Base-by-base conservation (phyloP, 2,329 filamentous ascomycete species). In the Colletotrichum sp. region DNA sequence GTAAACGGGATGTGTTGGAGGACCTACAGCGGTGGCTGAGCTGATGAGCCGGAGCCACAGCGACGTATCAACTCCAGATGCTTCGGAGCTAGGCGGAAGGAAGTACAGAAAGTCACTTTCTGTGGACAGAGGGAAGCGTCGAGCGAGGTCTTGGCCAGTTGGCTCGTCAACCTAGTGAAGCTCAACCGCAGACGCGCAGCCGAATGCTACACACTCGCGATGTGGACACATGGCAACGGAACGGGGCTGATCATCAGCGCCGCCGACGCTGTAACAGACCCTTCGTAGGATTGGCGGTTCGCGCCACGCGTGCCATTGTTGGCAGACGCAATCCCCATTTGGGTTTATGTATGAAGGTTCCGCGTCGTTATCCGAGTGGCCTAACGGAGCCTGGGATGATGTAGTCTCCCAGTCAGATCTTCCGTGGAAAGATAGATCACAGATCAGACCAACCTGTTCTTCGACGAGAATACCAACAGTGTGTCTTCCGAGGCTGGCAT, bases 171-270 rank as follows among this genome's bases (percentile, higher is more conserved):
- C 83, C 81, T 91, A 94, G 80, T 93, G 91, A 52, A 94, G 84
- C 80, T 94, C 92, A 68, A 94, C 90, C 2, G 92, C 90, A 9
- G 88, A 86, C 15, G 89, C 88, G 77, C 91, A 93, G 16, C 92
- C 92, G 84, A 93, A 94, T 10, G 92, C 92, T 39, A 93, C 90
- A 78, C 91, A 93, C 67, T 89, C 88, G 62, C 91, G 88, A 73
- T 92, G 90, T n/a, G 92, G 92, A 78, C 90, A 93, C 39, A 94
- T 90, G 1, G 92, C 90, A 12, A 94, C 89, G 52, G 91, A 93
- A n/a, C 90, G 88, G 15, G 93, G 92, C 18, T 90, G 90, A 77
- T 93, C 91, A 69, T 93, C 89, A 49, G 89, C 83, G 3, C 89
- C 91, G 80, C 92, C 93, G 55, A 94, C 80, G 76, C 90, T 86